Percentiles rank a stretch among this genome's conserved stretches.
Evolutionary conservation across 75 land plant species (phyloP).

Genomic region (Azolla pinnata): DNA sequence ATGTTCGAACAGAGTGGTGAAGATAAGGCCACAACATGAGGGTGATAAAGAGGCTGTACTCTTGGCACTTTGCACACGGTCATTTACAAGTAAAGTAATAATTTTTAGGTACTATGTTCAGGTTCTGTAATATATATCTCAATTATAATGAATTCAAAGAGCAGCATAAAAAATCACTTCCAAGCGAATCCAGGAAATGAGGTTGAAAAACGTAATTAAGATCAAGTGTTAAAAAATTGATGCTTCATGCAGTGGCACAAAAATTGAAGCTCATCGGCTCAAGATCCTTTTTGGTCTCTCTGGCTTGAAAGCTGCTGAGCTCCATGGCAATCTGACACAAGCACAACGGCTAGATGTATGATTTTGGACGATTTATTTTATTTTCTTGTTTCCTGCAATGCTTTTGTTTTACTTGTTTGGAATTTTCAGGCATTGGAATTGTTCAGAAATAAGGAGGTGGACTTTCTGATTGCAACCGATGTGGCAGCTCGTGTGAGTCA

Average conservation of each 20-base stretch:
- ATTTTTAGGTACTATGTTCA: slow-evolving; percentile 92
- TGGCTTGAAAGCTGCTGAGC: slow-evolving; percentile 89
- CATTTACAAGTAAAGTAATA: slow-evolving; percentile 79
- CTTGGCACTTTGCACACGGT: slow-evolving; percentile 70
- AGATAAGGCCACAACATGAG: slow-evolving; percentile 71
- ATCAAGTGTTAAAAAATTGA: neutral
- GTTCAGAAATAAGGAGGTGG: slow-evolving; percentile 88
- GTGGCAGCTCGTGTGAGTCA: slow-evolving; percentile 99
- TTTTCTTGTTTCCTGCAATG: no score
- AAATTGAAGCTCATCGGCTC: slow-evolving; percentile 82
- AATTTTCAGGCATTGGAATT: slow-evolving; percentile 69
- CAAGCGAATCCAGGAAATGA: no score
- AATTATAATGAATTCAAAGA: no score
- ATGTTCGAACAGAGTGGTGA: slow-evolving; percentile 52
- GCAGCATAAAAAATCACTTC: no score
- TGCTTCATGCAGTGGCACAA: slow-evolving; percentile 66
- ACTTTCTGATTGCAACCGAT: slow-evolving; percentile 96
- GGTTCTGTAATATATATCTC: no score
- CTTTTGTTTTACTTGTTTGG: no score
- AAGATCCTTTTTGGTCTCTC: slow-evolving; percentile 89
- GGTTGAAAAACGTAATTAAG: no score
- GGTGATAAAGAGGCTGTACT: slow-evolving; percentile 85
- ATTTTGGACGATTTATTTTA: no score
- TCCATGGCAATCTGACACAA: slow-evolving; percentile 96
- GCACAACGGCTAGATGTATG: slow-evolving; percentile 89